These are phyloP conservation scores for Saccharomycopsis schoenii DNA, from an alignment of 805 yeast genomes.

Conservation along the genomic window DNA sequence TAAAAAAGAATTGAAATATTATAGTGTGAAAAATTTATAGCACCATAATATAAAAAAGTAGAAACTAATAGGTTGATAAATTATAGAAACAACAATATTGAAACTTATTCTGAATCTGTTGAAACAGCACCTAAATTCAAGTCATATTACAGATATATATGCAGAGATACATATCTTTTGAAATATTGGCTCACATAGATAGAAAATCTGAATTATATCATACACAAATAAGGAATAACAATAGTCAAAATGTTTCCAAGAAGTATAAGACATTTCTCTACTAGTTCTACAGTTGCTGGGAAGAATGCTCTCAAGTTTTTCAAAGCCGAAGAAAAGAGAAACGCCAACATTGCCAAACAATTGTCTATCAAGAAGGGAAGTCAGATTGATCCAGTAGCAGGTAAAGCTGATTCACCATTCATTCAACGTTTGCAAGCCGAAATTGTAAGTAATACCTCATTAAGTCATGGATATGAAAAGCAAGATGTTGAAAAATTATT, in stretches of 20 bases:
- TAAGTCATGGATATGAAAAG: conserved; percentile 49
- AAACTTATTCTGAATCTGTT: no score
- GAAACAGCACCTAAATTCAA: no score
- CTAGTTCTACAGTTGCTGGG: conserved; percentile 14
- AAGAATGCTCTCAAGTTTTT: conserved; percentile 25
- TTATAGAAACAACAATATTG: no score
- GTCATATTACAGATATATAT: no score
- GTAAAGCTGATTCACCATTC: conserved; percentile 57
- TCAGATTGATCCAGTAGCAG: conserved; percentile 77
- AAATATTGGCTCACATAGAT: no score
- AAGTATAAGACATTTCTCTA: conserved; percentile 15
- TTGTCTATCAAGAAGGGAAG: conserved; percentile 24
- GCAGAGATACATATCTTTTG: no score
- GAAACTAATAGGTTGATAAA: no score
- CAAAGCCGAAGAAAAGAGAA: conserved; percentile 27
- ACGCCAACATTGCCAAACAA: conserved; percentile 28
- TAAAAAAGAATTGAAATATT: no score
- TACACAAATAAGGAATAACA: no score
- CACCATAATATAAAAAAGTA: no score
- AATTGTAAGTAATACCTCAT: conserved; percentile 52
- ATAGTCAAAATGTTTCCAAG: background rate
- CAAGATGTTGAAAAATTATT: conserved; percentile 66
- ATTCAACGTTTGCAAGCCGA: conserved; percentile 57
- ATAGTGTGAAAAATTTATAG: no score
- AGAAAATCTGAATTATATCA: no score